A percentile compares a stretch with the other conserved stretches of the same genome.
Evolutionary conservation across 2,329 filamentous ascomycete species (phyloP).

Genomic region (Emydomyces testavorans): DNA sequence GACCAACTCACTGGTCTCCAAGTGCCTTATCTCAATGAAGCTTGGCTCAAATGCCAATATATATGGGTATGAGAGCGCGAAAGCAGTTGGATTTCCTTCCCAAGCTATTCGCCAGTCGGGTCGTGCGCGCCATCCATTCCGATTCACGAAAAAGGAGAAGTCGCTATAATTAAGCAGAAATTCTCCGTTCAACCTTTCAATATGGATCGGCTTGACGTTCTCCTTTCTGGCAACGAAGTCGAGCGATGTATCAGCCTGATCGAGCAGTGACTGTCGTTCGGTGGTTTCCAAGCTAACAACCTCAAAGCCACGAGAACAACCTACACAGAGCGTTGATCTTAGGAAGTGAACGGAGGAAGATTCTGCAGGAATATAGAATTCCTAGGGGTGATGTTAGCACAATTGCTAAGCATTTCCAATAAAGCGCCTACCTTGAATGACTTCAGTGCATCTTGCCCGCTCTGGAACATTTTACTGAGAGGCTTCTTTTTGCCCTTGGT

Average conservation of each 20-base stretch:
- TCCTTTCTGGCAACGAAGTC: conserved; percentile 94
- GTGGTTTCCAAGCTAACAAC: conserved; percentile 92
- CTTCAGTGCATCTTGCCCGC: conserved; percentile 85
- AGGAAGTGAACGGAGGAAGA: conserved; percentile 98
- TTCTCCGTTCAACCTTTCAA: conserved; percentile 91
- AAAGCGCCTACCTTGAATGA: conserved; percentile 59
- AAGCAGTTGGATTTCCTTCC: conserved; percentile 86
- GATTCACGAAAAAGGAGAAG: conserved; percentile 98
- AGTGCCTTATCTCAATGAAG: conserved; percentile 92
- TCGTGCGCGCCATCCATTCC: conserved; percentile 91
- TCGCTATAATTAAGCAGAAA: conserved; percentile 97
- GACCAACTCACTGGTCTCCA: conserved; percentile 80
- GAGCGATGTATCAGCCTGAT: conserved; percentile 93
- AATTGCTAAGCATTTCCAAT: not conserved
- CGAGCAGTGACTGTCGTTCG: conserved; percentile 93
- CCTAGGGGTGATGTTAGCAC: conserved; percentile 35
- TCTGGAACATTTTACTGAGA: conserved; percentile 88
- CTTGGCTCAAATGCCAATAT: conserved; percentile 95
- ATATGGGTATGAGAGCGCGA: conserved; percentile 92
- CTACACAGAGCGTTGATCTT: conserved; percentile 90
- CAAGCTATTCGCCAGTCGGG: conserved; percentile 96
- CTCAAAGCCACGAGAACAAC: conserved; percentile 89
- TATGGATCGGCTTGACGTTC: conserved; percentile 88
- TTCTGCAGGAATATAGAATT: conserved; percentile 97
- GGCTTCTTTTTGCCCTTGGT: conserved; percentile 92